Conservation (phyloP, 352 stramenopile genomes). For the Globisporangium barbulae region DNA sequence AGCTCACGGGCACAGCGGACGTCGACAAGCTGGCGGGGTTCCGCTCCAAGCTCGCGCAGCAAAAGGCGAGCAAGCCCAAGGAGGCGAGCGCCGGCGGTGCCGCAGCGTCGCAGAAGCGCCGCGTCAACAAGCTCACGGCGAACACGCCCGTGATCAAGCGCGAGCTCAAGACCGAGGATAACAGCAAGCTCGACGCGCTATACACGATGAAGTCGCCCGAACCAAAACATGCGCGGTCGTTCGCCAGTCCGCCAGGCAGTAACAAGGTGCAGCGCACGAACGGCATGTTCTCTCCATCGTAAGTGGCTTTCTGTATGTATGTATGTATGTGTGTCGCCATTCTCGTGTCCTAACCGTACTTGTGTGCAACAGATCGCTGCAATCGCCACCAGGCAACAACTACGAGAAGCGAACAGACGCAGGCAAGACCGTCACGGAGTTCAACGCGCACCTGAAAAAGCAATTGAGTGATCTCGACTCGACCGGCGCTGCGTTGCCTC, state of each 20-base stretch:
- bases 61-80: constrained; percentile 42
- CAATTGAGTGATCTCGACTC: constrained; percentile 27
- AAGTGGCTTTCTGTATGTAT: constrained; percentile 10
- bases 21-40: constrained; percentile 63
- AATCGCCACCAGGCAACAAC: constrained; percentile 61
- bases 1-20: constrained; percentile 53
- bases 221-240: constrained; percentile 61
- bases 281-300: constrained; percentile 72
- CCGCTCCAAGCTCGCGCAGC: constrained; percentile 63
- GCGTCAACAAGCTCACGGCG: constrained; percentile 32
- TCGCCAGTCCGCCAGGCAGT: constrained; percentile 44
- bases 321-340: neutral
- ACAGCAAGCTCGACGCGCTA: constrained; percentile 44
- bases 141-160: constrained; percentile 68
- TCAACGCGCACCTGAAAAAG: constrained; percentile 71
- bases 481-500: neutral
- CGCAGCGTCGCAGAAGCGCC: constrained; percentile 42
- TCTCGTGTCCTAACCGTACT: neutral
- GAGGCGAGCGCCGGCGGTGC: constrained; percentile 17
- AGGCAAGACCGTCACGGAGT: constrained; percentile 74
- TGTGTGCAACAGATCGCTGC: constrained; percentile 36
- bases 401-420: constrained; percentile 80
- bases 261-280: constrained; percentile 70
- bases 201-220: constrained; percentile 77
- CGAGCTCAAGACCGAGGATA: constrained; percentile 49